Evolutionary conservation across 176 grass and related monocot genomes (phyloP).

Genomic region (Carex littledalei): DNA sequence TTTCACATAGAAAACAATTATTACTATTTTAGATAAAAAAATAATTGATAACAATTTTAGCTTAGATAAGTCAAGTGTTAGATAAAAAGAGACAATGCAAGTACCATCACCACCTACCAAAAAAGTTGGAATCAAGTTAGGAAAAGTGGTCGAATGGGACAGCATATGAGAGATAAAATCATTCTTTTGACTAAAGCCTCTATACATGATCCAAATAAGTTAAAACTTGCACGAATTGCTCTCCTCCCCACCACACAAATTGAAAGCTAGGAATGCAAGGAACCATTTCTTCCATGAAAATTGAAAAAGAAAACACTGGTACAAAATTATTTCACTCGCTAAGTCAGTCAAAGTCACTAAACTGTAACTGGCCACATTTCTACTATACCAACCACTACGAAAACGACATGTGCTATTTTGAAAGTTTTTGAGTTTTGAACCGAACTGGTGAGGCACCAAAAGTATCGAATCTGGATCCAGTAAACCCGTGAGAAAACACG

Average conservation of each 20-base stretch:
- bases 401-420: background rate
- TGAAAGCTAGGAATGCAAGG: background rate
- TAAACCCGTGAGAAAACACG: slow-evolving; percentile 83
- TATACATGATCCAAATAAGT: background rate
- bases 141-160: background rate
- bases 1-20: background rate
- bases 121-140: background rate
- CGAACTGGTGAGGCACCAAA: slow-evolving; percentile 57
- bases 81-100: background rate
- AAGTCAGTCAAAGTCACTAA: background rate
- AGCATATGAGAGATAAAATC: background rate
- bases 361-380: background rate
- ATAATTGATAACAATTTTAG: background rate
- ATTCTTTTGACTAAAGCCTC: background rate
- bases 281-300: background rate
- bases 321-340: background rate
- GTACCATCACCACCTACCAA: background rate
- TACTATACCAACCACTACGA: background rate
- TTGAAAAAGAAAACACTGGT: background rate
- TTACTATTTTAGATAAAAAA: too few relatives aligned
- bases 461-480: slow-evolving; percentile 54
- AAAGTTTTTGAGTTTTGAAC: background rate
- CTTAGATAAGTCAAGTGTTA: background rate
- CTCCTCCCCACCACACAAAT: background rate
- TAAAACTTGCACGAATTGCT: background rate